These are phyloP conservation scores for Solanum corneliomulleri DNA, from an alignment of 257 asterid species.

Conservation along the genomic window DNA sequence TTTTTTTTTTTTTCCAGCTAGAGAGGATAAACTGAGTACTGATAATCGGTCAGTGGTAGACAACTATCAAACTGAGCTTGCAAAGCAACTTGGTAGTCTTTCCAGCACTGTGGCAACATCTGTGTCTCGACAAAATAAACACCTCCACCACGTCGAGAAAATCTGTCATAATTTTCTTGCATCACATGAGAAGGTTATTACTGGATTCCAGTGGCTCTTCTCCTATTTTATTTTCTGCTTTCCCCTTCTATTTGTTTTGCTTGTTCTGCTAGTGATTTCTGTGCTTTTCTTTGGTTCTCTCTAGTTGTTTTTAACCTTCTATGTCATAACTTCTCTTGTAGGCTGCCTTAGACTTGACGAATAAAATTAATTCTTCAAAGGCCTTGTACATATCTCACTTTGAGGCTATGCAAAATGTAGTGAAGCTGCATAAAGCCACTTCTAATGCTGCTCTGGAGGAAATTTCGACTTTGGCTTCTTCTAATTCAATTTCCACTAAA, in stretches of 20 bases:
- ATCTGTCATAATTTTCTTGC: slow-evolving; percentile 51
- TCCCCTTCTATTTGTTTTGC: background rate
- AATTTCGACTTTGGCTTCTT: slow-evolving; percentile 39
- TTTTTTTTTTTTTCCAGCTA: slow-evolving; percentile 24
- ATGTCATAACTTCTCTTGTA: slow-evolving; percentile 6
- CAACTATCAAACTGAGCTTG: slow-evolving; percentile 51
- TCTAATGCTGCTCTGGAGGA: slow-evolving; percentile 65
- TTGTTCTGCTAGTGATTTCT: background rate
- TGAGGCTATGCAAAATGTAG: slow-evolving; percentile 75
- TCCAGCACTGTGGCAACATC: slow-evolving; percentile 42
- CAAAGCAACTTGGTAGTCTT: slow-evolving; percentile 50
- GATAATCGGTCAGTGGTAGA: slow-evolving; percentile 53
- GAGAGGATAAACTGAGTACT: slow-evolving; percentile 62
- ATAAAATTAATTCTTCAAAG: slow-evolving; percentile 42
- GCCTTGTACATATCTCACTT: slow-evolving; percentile 54
- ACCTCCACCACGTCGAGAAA: slow-evolving; percentile 46
- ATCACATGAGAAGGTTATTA: slow-evolving; percentile 48
- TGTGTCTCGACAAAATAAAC: slow-evolving; percentile 50
- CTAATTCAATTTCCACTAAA: slow-evolving; percentile 34
- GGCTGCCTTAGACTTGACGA: slow-evolving; percentile 52
- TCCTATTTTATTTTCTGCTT: background rate
- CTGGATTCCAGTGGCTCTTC: background rate
- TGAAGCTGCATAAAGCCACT: slow-evolving; percentile 57
- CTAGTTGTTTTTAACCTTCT: background rate
- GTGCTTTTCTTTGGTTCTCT: background rate